Percentiles rank a stretch among this genome's conserved stretches.
phyloP scores from a whole-genome alignment of 805 yeast species.

The Candida yuanshanica region DNA sequence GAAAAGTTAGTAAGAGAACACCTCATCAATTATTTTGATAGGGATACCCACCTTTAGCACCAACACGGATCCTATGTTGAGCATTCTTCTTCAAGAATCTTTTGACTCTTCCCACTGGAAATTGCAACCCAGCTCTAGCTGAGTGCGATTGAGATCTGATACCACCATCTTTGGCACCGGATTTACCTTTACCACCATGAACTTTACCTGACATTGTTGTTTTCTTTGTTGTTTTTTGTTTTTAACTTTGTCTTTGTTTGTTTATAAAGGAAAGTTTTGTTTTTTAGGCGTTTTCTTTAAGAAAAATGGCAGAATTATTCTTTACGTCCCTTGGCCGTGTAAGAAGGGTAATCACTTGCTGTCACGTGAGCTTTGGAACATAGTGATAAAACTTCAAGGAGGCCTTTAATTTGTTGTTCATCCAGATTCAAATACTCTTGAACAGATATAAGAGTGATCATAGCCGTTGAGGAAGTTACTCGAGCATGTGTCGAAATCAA shows the following conservation, averaged over 20 bases:
- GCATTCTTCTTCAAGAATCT: conserved; percentile 90
- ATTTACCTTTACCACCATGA: conserved; percentile 95
- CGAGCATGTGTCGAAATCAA: too few species aligned
- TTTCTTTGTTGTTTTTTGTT: conserved; percentile 4
- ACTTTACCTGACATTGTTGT: conserved; percentile 84
- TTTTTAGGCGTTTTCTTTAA: not conserved
- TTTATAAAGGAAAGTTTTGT: not conserved
- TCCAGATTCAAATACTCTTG: too few species aligned
- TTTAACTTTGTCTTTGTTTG: not conserved
- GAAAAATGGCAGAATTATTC: not conserved
- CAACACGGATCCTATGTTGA: conserved; percentile 78
- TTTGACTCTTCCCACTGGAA: conserved; percentile 99
- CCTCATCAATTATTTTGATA: too few species aligned
- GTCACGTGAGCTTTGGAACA: too few species aligned
- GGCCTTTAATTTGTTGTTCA: too few species aligned
- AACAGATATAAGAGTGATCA: too few species aligned
- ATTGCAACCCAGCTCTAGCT: conserved; percentile 90
- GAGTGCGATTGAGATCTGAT: conserved; percentile 76
- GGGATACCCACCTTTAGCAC: conserved; percentile 46
- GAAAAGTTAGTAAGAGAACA: conserved; percentile 6
- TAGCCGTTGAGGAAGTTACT: too few species aligned
- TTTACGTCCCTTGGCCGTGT: too few species aligned
- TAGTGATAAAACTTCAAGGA: too few species aligned
- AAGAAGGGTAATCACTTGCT: not conserved
- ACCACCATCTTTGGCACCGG: conserved; percentile 70